Conservation (phyloP, 2,329 filamentous ascomycete species). For the Talaromyces funiculosus region DNA sequence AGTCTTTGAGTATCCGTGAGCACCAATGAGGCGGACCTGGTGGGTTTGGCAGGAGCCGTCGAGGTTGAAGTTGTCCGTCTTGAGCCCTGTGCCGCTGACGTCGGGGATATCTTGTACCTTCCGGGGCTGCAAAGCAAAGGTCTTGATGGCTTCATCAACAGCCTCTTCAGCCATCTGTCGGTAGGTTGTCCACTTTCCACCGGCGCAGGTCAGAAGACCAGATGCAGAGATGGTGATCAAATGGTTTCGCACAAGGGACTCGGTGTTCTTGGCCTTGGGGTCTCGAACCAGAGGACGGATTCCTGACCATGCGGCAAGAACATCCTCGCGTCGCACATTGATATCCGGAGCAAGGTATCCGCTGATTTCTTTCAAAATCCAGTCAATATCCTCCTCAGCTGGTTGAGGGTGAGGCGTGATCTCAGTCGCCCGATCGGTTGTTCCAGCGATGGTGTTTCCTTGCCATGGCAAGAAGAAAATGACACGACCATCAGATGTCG, state of each 20-base stretch:
- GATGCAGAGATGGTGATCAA: slow-evolving; percentile 73
- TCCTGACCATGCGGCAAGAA: slow-evolving; percentile 85
- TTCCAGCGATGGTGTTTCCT: slow-evolving; percentile 85
- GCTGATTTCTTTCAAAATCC: slow-evolving; percentile 79
- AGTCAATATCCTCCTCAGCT: slow-evolving; percentile 77
- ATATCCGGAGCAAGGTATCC: slow-evolving; percentile 79
- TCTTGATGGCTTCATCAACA: slow-evolving; percentile 70
- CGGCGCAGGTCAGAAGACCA: slow-evolving; percentile 76
- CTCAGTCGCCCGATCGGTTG: slow-evolving; percentile 70
- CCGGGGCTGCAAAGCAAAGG: slow-evolving; percentile 58
- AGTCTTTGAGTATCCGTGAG: slow-evolving; percentile 82
- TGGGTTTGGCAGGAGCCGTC: slow-evolving; percentile 79
- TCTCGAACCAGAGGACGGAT: slow-evolving; percentile 82
- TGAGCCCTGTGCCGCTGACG: slow-evolving; percentile 62
- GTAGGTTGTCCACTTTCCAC: slow-evolving; percentile 91
- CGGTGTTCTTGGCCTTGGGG: slow-evolving; percentile 76
- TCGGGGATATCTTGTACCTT: slow-evolving; percentile 57
- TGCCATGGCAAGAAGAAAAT: slow-evolving; percentile 95
- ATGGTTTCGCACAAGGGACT: slow-evolving; percentile 83
- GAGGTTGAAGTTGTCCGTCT: slow-evolving; percentile 65
- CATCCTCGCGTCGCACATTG: slow-evolving; percentile 75
- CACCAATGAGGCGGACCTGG: slow-evolving; percentile 71
- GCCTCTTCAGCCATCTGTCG: slow-evolving; percentile 89
- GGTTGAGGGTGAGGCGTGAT: slow-evolving; percentile 71
- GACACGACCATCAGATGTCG: slow-evolving; percentile 79